Conservation (phyloP, 768 basidiomycete species). For the Strobilomyces echinocephalus region DNA sequence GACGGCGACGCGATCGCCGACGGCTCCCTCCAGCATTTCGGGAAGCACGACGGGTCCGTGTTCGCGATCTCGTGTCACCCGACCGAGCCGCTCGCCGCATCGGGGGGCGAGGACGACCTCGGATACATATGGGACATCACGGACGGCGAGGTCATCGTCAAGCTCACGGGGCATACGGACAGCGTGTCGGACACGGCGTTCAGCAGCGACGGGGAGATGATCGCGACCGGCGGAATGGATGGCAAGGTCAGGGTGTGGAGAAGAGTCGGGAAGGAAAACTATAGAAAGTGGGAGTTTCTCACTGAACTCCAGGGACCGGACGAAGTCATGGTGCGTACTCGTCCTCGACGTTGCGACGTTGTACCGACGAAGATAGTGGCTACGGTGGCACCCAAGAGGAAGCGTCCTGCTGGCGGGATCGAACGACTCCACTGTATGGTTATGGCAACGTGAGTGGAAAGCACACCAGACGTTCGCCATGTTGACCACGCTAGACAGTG, state of each 20-base stretch:
- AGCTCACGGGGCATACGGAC: constrained; percentile 89
- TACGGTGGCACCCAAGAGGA: constrained; percentile 96
- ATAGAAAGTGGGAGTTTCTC: constrained; percentile 88
- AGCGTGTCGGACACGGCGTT: constrained; percentile 78
- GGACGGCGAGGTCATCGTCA: constrained; percentile 74
- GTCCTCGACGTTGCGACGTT: background rate
- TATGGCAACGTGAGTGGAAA: constrained; percentile 79
- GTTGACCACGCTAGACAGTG: constrained; percentile 45
- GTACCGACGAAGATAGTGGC: constrained; percentile 53
- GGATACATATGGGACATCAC: constrained; percentile 92
- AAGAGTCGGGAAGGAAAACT: constrained; percentile 69
- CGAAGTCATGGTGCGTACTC: constrained; percentile 78
- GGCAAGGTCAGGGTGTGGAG: constrained; percentile 91
- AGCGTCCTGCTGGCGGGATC: constrained; percentile 83
- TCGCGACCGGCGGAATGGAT: constrained; percentile 98
- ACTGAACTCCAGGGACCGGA: constrained; percentile 91
- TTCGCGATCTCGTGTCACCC: constrained; percentile 86
- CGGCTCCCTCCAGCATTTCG: constrained; percentile 68
- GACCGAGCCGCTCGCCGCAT: constrained; percentile 70
- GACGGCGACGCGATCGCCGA: constrained; percentile 43
- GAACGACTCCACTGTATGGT: constrained; percentile 91
- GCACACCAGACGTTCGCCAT: background rate
- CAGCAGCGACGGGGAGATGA: constrained; percentile 86
- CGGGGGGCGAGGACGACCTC: constrained; percentile 93
- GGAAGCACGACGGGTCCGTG: constrained; percentile 68